These are phyloP conservation scores for Lobulomyces angularis DNA, from an alignment of 192 early-diverging fungal species.

Conservation along the genomic window DNA sequence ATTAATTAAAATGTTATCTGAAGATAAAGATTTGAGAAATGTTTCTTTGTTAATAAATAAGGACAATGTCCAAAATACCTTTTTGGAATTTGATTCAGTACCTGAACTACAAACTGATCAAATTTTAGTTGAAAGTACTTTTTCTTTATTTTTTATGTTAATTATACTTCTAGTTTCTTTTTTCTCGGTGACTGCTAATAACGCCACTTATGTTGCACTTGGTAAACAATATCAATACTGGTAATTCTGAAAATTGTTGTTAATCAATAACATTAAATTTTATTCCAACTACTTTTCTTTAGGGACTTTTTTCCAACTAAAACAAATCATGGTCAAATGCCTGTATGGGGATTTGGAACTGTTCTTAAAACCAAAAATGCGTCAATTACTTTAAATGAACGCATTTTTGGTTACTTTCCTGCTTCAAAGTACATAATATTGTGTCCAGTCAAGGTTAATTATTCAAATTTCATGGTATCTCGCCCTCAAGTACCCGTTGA, in stretches of 20 bases:
- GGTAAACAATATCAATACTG: constrained; percentile 14
- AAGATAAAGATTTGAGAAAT: too few relatives aligned
- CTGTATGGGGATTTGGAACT: constrained; percentile 27
- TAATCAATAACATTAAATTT: not conserved
- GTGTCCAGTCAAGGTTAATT: not conserved
- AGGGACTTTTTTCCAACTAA: constrained; percentile 22
- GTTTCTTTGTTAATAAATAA: not conserved
- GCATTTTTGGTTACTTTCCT: constrained; percentile 32
- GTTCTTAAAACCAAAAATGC: constrained; percentile 6
- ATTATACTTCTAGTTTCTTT: too few relatives aligned
- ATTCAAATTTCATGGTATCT: constrained; percentile 11
- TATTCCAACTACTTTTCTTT: constrained; percentile 5
- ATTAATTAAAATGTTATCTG: too few relatives aligned
- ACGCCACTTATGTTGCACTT: constrained; percentile 23
- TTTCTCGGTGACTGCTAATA: constrained; percentile 27
- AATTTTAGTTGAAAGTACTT: constrained; percentile 15
- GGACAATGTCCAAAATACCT: not conserved
- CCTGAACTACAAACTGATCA: constrained; percentile 6
- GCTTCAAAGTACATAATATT: constrained; percentile 9
- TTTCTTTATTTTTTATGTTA: too few relatives aligned
- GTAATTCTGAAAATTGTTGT: not conserved
- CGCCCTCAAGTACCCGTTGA: constrained; percentile 26
- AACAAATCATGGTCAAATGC: constrained; percentile 11
- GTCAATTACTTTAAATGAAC: constrained; percentile 10
- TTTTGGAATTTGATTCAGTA: not conserved